A percentile compares a stretch with the other conserved stretches of the same genome.
These are phyloP conservation scores for Penicillium sp. DNA, from an alignment of 2,329 filamentous ascomycete species.

Conservation along the genomic window DNA sequence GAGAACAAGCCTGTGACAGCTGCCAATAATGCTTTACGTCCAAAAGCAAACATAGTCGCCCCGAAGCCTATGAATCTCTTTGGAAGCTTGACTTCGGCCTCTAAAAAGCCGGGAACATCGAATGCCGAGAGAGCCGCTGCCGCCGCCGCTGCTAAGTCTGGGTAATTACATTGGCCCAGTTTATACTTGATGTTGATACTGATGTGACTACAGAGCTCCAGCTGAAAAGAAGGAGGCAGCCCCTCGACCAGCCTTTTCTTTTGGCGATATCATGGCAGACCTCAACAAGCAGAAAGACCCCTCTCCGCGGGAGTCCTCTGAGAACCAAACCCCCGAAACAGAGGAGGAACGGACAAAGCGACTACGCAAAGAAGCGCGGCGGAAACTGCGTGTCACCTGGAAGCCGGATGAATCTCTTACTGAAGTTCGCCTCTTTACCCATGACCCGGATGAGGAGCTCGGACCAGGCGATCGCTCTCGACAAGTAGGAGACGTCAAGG, in stretches of 20 bases:
- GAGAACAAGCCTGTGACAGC: slow-evolving; percentile 39
- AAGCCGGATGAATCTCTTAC: slow-evolving; percentile 62
- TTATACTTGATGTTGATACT: slow-evolving; percentile 9
- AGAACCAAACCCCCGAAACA: slow-evolving; percentile 61
- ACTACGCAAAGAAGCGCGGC: slow-evolving; percentile 64
- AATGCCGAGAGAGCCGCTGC: slow-evolving; percentile 52
- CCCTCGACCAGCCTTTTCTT: slow-evolving; percentile 52
- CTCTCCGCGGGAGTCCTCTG: slow-evolving; percentile 55
- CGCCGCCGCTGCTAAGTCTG: slow-evolving; percentile 41
- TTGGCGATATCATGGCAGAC: slow-evolving; percentile 55
- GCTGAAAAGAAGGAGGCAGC: slow-evolving; percentile 42
- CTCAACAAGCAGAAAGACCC: slow-evolving; percentile 62
- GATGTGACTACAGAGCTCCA: slow-evolving; percentile 32
- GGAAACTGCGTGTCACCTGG: slow-evolving; percentile 65
- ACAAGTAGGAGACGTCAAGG: slow-evolving; percentile 64
- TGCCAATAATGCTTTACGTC: slow-evolving; percentile 33
- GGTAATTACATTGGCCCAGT: slow-evolving; percentile 30
- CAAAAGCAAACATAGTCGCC: slow-evolving; percentile 44
- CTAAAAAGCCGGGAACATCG: slow-evolving; percentile 56
- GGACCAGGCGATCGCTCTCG: slow-evolving; percentile 63
- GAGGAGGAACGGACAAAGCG: slow-evolving; percentile 64
- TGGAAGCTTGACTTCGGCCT: slow-evolving; percentile 52
- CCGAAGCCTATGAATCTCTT: slow-evolving; percentile 54
- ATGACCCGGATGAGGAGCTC: slow-evolving; percentile 67
- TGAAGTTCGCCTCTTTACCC: slow-evolving; percentile 63